Evolutionary conservation across 2,329 filamentous ascomycete genomes (phyloP).

Genomic region (Beauveria scarabaeidicola): DNA sequence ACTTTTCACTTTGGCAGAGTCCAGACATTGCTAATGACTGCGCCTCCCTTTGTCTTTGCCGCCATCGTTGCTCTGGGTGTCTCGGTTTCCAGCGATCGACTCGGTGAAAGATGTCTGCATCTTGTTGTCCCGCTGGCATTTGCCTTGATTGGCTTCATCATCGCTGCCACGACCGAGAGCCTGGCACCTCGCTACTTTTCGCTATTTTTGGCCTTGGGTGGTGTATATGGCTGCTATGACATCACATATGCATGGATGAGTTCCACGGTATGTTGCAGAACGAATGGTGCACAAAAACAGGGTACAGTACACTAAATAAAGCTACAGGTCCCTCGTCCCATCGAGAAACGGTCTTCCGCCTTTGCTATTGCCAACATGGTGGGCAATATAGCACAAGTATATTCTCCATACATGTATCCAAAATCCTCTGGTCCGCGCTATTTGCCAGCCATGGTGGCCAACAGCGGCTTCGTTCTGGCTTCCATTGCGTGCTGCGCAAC

Average conservation of each 20-base stretch:
- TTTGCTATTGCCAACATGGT: constrained; percentile 61
- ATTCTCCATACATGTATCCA: constrained; percentile 40
- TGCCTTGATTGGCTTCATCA: constrained; percentile 56
- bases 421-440: constrained; percentile 34
- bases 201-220: constrained; percentile 6
- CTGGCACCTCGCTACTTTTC: constrained; percentile 50
- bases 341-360: constrained; percentile 56
- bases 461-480: constrained; percentile 55
- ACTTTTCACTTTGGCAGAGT: constrained; percentile 56
- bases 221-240: constrained; percentile 11
- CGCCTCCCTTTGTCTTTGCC: constrained; percentile 56
- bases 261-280: constrained; percentile 16
- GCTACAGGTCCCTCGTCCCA: constrained; percentile 50
- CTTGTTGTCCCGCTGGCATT: constrained; percentile 53
- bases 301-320: not conserved
- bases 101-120: constrained; percentile 63
- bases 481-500: constrained; percentile 39
- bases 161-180: constrained; percentile 53
- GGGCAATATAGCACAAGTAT: constrained; percentile 48
- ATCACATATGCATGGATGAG: constrained; percentile 12
- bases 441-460: constrained; percentile 48
- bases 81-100: constrained; percentile 62
- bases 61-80: constrained; percentile 55
- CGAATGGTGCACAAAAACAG: not conserved
- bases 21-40: constrained; percentile 53